These are phyloP conservation scores for Arthrobotrys pseudoclavata DNA, from an alignment of 2,329 filamentous ascomycete genomes.

Conservation along the genomic window DNA sequence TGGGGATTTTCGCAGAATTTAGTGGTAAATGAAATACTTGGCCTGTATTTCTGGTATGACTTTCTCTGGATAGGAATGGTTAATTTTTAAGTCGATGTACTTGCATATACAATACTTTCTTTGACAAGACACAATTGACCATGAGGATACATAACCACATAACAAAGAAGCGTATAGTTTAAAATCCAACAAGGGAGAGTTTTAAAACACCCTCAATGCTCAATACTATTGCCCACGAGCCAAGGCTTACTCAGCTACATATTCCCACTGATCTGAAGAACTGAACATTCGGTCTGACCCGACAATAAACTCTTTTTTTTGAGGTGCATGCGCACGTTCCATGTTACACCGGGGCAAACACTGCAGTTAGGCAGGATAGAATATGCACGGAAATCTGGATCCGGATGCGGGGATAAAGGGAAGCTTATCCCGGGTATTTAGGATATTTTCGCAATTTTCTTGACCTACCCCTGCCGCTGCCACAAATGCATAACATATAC, in stretches of 20 bases:
- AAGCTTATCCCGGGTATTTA: conserved; percentile 14
- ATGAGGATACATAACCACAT: too few species aligned
- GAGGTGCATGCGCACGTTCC: not conserved
- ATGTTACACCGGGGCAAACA: not conserved
- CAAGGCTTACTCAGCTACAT: not conserved
- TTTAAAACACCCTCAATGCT: not conserved
- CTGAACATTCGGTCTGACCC: not conserved
- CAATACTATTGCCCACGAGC: not conserved
- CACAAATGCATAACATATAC: conserved; percentile 4
- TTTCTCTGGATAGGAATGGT: not conserved
- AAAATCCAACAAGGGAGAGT: not conserved
- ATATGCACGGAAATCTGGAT: conserved; percentile 2
- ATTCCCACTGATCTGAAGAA: not conserved
- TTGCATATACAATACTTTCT: too few species aligned
- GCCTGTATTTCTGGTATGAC: not conserved
- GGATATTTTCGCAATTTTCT: conserved; percentile 16
- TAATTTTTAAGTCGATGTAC: not conserved
- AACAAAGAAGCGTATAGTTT: too few species aligned
- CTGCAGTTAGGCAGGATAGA: not conserved
- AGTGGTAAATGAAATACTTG: not conserved
- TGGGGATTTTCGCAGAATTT: not conserved
- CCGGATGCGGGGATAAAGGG: conserved; percentile 1
- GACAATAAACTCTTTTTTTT: not conserved
- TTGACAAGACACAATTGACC: too few species aligned
- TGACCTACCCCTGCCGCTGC: not conserved